Percentiles rank a stretch among this genome's conserved stretches.
These are phyloP conservation scores for Taphrina communis DNA, from an alignment of 1,139 yeast genomes.

Conservation along the genomic window DNA sequence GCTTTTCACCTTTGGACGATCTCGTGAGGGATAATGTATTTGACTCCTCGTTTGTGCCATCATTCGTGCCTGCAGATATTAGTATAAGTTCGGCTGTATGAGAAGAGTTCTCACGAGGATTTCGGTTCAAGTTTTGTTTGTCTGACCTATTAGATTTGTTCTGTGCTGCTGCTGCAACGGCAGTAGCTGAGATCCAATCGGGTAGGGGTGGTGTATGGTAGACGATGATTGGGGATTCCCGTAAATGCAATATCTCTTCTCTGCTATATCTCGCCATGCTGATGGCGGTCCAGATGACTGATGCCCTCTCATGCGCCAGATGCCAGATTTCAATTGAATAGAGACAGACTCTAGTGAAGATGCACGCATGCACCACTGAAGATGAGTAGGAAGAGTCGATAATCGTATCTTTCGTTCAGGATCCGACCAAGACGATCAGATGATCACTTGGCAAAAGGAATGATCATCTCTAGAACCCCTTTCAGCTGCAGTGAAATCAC, in stretches of 20 bases:
- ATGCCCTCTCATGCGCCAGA: too few relatives aligned
- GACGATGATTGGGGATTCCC: conserved; percentile 29
- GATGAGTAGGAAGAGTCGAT: neutral
- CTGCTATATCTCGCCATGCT: conserved; percentile 24
- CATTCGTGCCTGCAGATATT: neutral
- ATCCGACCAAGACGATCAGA: neutral
- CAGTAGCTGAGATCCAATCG: conserved; percentile 35
- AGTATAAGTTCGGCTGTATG: neutral
- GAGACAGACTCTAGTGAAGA: too few relatives aligned
- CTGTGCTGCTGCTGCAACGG: conserved; percentile 27
- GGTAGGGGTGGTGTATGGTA: conserved; percentile 25
- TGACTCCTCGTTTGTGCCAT: conserved; percentile 10
- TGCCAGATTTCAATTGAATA: too few relatives aligned
- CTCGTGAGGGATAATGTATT: neutral
- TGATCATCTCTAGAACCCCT: too few relatives aligned
- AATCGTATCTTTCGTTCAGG: neutral
- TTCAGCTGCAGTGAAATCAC: too few relatives aligned
- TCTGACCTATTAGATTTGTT: conserved; percentile 5
- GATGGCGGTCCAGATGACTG: neutral
- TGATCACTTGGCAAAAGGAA: neutral
- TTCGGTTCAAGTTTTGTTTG: conserved; percentile 2
- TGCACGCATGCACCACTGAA: neutral
- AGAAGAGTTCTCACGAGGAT: conserved; percentile 3
- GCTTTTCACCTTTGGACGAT: neutral
- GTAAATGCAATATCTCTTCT: conserved; percentile 32